phyloP scores from a whole-genome alignment of 179 eudicot species.

The Vitellaria paradoxa region DNA sequence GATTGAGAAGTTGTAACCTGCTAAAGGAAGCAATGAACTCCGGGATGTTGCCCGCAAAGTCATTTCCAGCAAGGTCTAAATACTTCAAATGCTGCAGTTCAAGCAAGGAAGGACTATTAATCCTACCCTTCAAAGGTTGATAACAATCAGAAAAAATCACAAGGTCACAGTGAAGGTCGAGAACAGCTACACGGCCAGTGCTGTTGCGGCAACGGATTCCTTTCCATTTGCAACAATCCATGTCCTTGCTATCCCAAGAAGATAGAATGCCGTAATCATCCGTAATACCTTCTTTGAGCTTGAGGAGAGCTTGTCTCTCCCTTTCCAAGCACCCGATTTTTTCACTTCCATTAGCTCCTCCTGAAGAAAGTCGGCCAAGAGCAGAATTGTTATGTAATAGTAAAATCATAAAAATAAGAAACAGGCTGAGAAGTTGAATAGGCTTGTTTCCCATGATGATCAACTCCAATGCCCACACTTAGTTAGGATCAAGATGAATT shows the following conservation, averaged over 20 bases:
- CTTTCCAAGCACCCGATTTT: too few relatives aligned
- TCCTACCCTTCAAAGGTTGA: neutral
- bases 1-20: too few relatives aligned
- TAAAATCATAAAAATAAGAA: too few relatives aligned
- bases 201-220: neutral
- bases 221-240: slow-evolving; percentile 6
- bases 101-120: neutral
- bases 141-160: too few relatives aligned
- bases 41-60: neutral
- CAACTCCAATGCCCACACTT: too few relatives aligned
- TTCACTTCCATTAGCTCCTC: too few relatives aligned
- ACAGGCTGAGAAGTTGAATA: too few relatives aligned
- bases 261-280: neutral
- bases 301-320: too few relatives aligned
- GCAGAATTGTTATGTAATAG: too few relatives aligned
- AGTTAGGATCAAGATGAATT: too few relatives aligned
- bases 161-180: neutral
- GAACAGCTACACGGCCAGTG: neutral
- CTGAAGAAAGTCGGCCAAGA: too few relatives aligned
- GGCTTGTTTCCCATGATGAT: too few relatives aligned
- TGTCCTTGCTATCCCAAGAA: neutral
- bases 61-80: neutral
- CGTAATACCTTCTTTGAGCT: neutral
- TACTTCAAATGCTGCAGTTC: slow-evolving; percentile 13
- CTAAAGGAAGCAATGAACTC: neutral